phyloP scores from a whole-genome alignment of 768 basidiomycete species.

The Termitomyces sp. region DNA sequence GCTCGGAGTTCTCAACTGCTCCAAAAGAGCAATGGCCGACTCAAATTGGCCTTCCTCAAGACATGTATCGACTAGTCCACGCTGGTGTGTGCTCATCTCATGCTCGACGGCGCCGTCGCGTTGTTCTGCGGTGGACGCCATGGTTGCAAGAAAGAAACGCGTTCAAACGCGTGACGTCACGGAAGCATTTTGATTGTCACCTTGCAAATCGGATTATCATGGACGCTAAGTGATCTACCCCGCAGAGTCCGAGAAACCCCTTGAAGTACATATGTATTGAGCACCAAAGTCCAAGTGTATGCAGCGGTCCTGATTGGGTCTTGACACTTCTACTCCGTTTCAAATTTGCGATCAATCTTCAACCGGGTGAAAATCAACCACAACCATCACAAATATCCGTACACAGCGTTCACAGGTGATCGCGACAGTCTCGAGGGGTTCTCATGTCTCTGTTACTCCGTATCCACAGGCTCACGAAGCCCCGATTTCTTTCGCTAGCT shows the following conservation, averaged over 20 bases:
- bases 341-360: no score
- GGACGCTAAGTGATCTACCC: no score
- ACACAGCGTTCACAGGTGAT: neutral
- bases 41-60: constrained; percentile 80
- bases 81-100: constrained; percentile 46
- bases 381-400: constrained; percentile 4
- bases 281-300: no score
- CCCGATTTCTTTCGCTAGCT: neutral
- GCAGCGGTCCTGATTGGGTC: no score
- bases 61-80: constrained; percentile 63
- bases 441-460: constrained; percentile 16
- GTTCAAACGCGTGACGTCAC: neutral
- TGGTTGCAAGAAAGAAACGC: neutral
- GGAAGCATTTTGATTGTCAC: neutral
- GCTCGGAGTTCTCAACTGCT: constrained; percentile 55
- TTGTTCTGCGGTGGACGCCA: neutral
- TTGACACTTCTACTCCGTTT: neutral
- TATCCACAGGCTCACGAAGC: constrained; percentile 8
- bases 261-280: no score
- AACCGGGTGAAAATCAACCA: neutral
- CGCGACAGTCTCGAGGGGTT: constrained; percentile 5
- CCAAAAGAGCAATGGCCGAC: constrained; percentile 57
- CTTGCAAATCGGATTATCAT: no score
- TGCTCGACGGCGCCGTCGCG: constrained; percentile 24
- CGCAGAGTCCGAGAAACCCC: neutral